Conservation (phyloP, 148 eudicot species). For the Nepenthes mirabilis region DNA sequence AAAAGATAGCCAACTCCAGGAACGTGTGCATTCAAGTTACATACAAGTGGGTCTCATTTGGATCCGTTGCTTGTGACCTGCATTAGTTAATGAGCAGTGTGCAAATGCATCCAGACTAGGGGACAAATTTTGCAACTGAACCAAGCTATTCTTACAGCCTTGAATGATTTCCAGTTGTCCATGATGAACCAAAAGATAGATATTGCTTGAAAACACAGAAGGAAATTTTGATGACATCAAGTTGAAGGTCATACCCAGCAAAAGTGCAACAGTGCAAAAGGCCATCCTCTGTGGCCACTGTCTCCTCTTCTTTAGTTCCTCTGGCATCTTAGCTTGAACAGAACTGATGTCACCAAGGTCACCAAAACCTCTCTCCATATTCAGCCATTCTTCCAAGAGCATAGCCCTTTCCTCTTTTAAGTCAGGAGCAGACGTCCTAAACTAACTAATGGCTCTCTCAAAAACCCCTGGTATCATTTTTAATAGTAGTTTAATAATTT, state of each 20-base stretch:
- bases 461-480: constrained; percentile 45
- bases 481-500: too few relatives aligned
- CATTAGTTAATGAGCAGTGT: too few relatives aligned
- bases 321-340: constrained; percentile 67
- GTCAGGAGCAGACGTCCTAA: constrained; percentile 70
- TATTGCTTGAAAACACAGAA: not conserved
- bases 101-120: too few relatives aligned
- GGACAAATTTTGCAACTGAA: too few relatives aligned
- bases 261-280: constrained; percentile 7
- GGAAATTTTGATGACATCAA: not conserved
- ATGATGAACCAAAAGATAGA: not conserved
- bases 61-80: not conserved
- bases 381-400: constrained; percentile 83
- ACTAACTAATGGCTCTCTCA: constrained; percentile 67
- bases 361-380: constrained; percentile 53
- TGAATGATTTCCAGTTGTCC: too few relatives aligned
- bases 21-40: too few relatives aligned
- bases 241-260: constrained; percentile 42
- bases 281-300: constrained; percentile 74
- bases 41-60: too few relatives aligned
- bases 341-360: constrained; percentile 55
- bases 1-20: too few relatives aligned
- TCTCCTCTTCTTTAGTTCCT: constrained; percentile 80
- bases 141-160: too few relatives aligned
- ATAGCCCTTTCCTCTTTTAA: constrained; percentile 87